phyloP scores from a whole-genome alignment of 164 flowering plant species.

The Echeveria elegans region DNA sequence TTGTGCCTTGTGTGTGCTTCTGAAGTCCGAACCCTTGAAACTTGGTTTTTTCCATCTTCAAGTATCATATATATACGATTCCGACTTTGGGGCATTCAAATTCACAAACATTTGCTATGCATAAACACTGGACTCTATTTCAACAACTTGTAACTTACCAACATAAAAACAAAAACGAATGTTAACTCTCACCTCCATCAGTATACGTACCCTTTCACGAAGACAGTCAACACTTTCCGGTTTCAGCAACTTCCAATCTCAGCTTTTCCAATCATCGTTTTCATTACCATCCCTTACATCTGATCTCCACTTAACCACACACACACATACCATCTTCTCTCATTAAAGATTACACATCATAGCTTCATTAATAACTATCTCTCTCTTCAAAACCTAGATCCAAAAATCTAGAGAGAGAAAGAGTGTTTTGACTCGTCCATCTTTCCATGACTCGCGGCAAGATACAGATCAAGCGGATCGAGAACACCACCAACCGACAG shows the following conservation, averaged over 20 bases:
- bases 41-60: too few species aligned
- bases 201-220: neutral
- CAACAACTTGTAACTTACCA: too few species aligned
- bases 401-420: conserved; percentile 13
- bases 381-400: neutral
- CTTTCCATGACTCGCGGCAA: conserved; percentile 39
- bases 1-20: neutral
- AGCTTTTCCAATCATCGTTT: conserved; percentile 1
- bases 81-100: too few species aligned
- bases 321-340: neutral
- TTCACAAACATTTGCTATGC: too few species aligned
- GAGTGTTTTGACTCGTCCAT: neutral
- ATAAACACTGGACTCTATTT: too few species aligned
- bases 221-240: neutral
- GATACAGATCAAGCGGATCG: conserved; percentile 54
- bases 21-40: too few species aligned
- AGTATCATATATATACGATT: too few species aligned
- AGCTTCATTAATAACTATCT: neutral
- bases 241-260: neutral
- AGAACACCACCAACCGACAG: conserved; percentile 46
- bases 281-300: neutral
- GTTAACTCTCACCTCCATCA: conserved; percentile 1
- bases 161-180: neutral
- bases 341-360: neutral
- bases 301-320: neutral